Base-by-base conservation (phyloP, 2,329 filamentous ascomycete species). In the Herpotrichia juniperi region DNA sequence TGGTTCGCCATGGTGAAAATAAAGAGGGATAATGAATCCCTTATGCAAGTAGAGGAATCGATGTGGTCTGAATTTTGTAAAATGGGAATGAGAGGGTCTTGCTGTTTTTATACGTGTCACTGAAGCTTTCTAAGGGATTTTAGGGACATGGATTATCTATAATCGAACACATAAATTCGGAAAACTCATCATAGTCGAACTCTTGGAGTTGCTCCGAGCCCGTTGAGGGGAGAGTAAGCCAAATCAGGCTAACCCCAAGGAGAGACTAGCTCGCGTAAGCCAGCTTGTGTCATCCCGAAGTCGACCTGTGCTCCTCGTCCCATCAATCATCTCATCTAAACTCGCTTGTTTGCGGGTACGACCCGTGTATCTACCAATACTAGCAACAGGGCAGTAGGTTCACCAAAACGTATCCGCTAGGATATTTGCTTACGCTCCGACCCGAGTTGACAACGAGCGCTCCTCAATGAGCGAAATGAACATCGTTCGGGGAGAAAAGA, bases 1-100 rank as follows among this genome's bases (percentile, higher is more conserved):
- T 52, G 51, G 43, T 60, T 59, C 21, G 46, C 35, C 50, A 58
- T 58, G n/a, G 17, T 52, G 34, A 19, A 7, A 37, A 19, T 7
- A 5, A 14, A 3, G 17, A 19, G 5, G 4, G 21, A n/a, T n/a
- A n/a, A n/a, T n/a, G n/a, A n/a, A n/a, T n/a, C n/a, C n/a, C n/a
- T n/a, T n/a, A n/a, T n/a, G n/a, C n/a, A n/a, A n/a, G n/a, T n/a
- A n/a, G n/a, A n/a, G n/a, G n/a, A n/a, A n/a, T n/a, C n/a, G n/a
- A n/a, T n/a, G n/a, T n/a, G n/a, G n/a, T n/a, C n/a, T n/a, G n/a
- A n/a, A n/a, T n/a, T n/a, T n/a, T n/a, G n/a, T n/a, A n/a, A n/a
- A n/a, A n/a, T n/a, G n/a, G n/a, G n/a, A n/a, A n/a, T n/a, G n/a
- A n/a, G n/a, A n/a, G n/a, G n/a, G n/a, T n/a, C n/a, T n/a, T n/a